These are phyloP conservation scores for Striga asiatica DNA, from an alignment of 257 asterid genomes.

Conservation along the genomic window DNA sequence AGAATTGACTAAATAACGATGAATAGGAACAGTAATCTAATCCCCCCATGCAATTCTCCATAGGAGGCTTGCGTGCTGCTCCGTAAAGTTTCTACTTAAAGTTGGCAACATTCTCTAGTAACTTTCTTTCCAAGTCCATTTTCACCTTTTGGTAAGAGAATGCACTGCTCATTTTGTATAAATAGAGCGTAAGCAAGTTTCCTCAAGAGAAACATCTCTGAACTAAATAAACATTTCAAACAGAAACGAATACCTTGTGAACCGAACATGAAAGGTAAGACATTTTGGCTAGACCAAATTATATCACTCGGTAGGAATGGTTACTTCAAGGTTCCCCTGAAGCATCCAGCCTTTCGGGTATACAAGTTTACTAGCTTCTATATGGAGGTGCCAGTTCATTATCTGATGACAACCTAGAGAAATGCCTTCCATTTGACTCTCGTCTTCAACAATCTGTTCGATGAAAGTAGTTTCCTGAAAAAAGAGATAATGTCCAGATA, in stretches of 20 bases:
- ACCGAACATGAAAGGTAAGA: conserved; percentile 9
- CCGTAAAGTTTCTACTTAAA: conserved; percentile 14
- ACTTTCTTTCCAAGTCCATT: conserved; percentile 9
- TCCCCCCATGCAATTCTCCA: conserved; percentile 12
- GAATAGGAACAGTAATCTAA: no score
- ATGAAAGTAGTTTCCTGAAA: conserved; percentile 88
- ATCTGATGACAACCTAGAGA: conserved; percentile 47
- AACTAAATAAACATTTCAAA: neutral
- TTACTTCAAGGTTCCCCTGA: conserved; percentile 55
- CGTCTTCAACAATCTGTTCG: conserved; percentile 88
- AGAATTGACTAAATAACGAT: no score
- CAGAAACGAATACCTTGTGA: conserved; percentile 22
- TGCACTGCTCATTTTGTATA: conserved; percentile 5
- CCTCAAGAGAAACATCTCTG: neutral
- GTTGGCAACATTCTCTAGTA: conserved; percentile 8
- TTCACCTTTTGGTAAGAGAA: conserved; percentile 10
- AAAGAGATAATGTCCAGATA: conserved; percentile 6
- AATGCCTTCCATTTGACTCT: conserved; percentile 89
- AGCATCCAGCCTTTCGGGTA: conserved; percentile 74
- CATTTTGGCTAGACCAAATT: conserved; percentile 16
- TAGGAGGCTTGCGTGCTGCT: conserved; percentile 14
- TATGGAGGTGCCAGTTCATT: conserved; percentile 80
- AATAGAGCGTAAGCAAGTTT: neutral
- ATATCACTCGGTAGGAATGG: conserved; percentile 35
- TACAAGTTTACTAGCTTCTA: conserved; percentile 42